Conservation (phyloP, 129 eudicot species). For the Glebionis coronaria region DNA sequence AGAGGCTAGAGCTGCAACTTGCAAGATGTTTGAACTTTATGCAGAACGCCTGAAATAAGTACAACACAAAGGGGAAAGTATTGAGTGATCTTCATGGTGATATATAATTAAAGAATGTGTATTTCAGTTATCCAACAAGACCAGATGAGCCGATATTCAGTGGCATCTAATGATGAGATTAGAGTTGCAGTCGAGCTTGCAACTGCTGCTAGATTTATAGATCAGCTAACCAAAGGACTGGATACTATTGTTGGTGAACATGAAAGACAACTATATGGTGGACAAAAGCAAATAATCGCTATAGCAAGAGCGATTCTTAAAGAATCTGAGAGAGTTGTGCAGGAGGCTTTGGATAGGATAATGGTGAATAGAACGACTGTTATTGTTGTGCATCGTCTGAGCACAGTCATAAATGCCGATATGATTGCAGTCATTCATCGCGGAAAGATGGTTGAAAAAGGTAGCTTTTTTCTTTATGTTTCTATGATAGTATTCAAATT, state of each 20-base stretch:
- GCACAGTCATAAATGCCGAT: conserved; percentile 66
- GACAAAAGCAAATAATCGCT: conserved; percentile 83
- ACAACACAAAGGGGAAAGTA: conserved; percentile 49
- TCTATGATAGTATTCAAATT: too few relatives aligned
- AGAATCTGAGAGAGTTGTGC: conserved; percentile 72
- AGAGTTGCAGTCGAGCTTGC: conserved; percentile 23
- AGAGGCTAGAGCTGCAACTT: conserved; percentile 85
- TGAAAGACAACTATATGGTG: conserved; percentile 79
- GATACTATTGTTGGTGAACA: conserved; percentile 87
- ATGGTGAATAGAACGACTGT: conserved; percentile 79
- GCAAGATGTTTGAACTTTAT: conserved; percentile 78
- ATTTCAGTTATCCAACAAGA: conserved; percentile 67
- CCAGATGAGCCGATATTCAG: conserved; percentile 61
- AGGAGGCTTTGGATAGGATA: conserved; percentile 76
- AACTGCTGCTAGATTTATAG: conserved; percentile 70
- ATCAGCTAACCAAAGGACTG: conserved; percentile 66
- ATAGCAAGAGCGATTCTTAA: conserved; percentile 78
- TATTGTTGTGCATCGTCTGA: conserved; percentile 75
- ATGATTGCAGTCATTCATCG: conserved; percentile 77
- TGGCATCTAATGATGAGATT: conserved; percentile 38
- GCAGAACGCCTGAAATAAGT: conserved; percentile 66
- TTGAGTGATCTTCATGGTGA: conserved; percentile 52
- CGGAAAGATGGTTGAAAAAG: conserved; percentile 78
- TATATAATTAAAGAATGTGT: conserved; percentile 50
- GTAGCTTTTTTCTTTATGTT: conserved; percentile 18